Evolutionary conservation across 1,284 basidiomycete species (phyloP), one percentile per base, ranked within the genome.

Genomic region (Irpex sp.): DNA sequence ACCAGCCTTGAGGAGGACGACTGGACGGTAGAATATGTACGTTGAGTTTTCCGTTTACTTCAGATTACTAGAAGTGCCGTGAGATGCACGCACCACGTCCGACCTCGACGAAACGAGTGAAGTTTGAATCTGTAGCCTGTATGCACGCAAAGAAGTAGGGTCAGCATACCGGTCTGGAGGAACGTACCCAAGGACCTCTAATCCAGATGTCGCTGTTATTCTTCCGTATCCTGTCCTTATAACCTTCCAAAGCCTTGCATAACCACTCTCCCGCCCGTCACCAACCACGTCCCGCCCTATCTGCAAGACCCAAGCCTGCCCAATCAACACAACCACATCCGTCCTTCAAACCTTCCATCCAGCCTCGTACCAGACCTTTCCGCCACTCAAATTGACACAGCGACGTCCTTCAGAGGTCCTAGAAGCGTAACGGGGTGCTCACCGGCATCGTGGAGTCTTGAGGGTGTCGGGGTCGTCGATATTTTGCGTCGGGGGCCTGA

Each of bases 61-160:
- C 15, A 5, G 11, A 7, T 2, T 5, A 17, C 7, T 34, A n/a
- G 7, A 60, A 58, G 62, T 15, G 34, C 17, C 1, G 49, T 4
- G 4, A 8, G n/a, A 1, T 17, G 31, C 13, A 78, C 85, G 62
- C 69, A 91, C 89, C 87, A 74, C 97, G 94, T 78, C 96, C 97
- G 76, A 98, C 94, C 88, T 98, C 93, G 77, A 98, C 96, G 82
- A 96, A 98, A 69, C 95, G 94, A 82, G 92, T 91, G 86, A 98
- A 98, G 78, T 89, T 94, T 74, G 93, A 94, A 73, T 91, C 81
- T 79, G 84, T 78, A 63, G 68, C 72, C 76, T 77, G 58, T 19
- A 15, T 51, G 17, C 49, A 49, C 47, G 47, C 55, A 21, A 51
- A 31, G 47, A 54, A 52, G 2, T 58, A 31, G 68, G 54, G 51